Evolutionary conservation across 495 filamentous ascomycete genomes (phyloP), one percentile per base, ranked within the genome.

Genomic region (Lophiostoma macrostomum): DNA sequence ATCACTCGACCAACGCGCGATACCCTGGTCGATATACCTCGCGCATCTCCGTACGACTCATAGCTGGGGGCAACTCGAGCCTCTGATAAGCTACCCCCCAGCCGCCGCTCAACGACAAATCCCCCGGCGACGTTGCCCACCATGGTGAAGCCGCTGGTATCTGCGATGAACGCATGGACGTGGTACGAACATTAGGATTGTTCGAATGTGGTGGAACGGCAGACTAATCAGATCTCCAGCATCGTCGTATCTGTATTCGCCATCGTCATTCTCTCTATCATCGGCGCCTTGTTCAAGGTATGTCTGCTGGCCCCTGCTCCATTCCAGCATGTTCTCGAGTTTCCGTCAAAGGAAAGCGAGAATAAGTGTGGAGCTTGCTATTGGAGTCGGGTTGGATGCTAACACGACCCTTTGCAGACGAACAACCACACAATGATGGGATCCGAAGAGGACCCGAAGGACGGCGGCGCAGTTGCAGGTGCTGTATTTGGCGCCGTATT

Each of bases 91-190:
- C 37, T 36, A 37, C 50, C 19, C 30, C 27, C 35, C 27, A n/a
- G n/a, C 10, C 24, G 24, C 20, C 29, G 3, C 45, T 32, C 35
- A 27, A 36, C 25, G 28, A 19, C 43, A 34, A 32, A 16, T 25
- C 32, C 27, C 34, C 18, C 36, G 34, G 11, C 35, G 30, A 39
- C 19, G 16, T 38, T 36, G 49, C 60, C 70, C 78, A 85, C 60
- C 60, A 95, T 95, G 49, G 41, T 58, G 88, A 95, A 95, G 83
- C 90, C 90, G 47, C 74, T 96, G 65, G 86, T 96, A 40, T 85
- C 87, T 58, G 81, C 87, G 50, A 74, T 93, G 76, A 90, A 94
- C 74, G 90, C 90, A 67, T 96, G 90, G 89, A 88, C 84, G 73
- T 95, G 90, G 90, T 95, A 75, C 52, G 68, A 18, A 19, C 0